Conservation (phyloP, 352 stramenopile species). For the Blastocystis sp. region DNA sequence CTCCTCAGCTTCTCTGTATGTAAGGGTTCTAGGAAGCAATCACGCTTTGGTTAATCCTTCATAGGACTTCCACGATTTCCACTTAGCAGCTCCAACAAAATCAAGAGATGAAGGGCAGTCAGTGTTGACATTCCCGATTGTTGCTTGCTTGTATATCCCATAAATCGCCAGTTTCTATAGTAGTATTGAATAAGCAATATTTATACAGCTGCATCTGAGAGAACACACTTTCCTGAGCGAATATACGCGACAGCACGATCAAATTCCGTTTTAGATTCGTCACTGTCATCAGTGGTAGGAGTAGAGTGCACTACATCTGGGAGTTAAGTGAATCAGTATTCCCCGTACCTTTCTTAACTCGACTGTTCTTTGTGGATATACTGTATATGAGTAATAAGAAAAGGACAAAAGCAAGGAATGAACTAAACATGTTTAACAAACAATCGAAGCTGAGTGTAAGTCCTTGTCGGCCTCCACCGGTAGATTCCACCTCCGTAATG, state of each 20-base stretch:
- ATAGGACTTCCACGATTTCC: constrained; percentile 51
- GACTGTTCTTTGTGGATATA: not conserved
- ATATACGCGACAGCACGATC: not conserved
- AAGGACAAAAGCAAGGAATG: not conserved
- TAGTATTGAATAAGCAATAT: not conserved
- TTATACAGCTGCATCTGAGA: not conserved
- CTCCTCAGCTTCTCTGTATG: not conserved
- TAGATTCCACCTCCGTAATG: constrained; percentile 20
- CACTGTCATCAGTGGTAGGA: no score
- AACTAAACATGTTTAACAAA: constrained; percentile 1
- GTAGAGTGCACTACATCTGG: no score
- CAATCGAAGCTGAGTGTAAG: not conserved
- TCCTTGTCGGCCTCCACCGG: constrained; percentile 51
- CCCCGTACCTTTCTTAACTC: no score
- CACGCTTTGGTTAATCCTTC: constrained; percentile 1
- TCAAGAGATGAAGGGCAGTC: constrained; percentile 5
- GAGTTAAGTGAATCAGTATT: no score
- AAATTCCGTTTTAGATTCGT: not conserved
- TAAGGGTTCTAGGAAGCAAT: not conserved
- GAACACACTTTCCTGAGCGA: not conserved
- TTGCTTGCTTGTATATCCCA: constrained; percentile 27
- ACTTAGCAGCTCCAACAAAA: constrained; percentile 60
- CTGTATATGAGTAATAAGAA: not conserved
- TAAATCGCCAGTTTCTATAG: constrained; percentile 28
- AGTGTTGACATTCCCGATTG: not conserved